These are phyloP conservation scores for Vitis hybrid DNA, from an alignment of 177 flowering plant species.

Conservation along the genomic window DNA sequence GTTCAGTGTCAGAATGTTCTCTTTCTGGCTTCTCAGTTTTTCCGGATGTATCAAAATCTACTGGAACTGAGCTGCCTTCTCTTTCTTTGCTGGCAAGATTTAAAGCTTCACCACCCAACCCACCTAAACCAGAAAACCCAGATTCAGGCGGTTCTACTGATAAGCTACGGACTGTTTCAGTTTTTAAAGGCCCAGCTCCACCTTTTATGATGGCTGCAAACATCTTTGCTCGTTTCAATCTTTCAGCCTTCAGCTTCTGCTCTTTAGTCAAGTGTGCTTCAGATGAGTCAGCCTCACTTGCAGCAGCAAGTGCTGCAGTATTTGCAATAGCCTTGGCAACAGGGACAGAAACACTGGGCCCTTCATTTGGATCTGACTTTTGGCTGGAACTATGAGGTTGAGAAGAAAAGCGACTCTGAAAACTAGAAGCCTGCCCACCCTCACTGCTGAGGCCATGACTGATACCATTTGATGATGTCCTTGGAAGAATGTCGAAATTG, in stretches of 20 bases:
- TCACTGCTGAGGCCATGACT: conserved; percentile 33
- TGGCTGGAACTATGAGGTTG: conserved; percentile 24
- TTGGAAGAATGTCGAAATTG: conserved; percentile 35
- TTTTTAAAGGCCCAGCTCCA: conserved; percentile 42
- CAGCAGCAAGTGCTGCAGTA: conserved; percentile 60
- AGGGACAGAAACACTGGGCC: conserved; percentile 31
- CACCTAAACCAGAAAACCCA: conserved; percentile 38
- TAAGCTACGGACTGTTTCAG: conserved; percentile 35
- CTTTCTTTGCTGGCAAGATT: conserved; percentile 36
- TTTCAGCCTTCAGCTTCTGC: conserved; percentile 86
- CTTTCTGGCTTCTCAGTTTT: conserved; percentile 28
- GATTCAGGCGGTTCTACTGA: conserved; percentile 55
- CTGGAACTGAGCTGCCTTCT: conserved; percentile 62
- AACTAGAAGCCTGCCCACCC: conserved; percentile 30
- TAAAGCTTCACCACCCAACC: conserved; percentile 30
- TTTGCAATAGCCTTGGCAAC: conserved; percentile 56
- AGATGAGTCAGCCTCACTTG: conserved; percentile 67
- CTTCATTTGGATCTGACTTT: conserved; percentile 28
- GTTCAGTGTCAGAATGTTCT: conserved; percentile 33
- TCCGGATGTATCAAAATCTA: conserved; percentile 27
- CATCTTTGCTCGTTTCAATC: conserved; percentile 91
- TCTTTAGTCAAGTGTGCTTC: conserved; percentile 69
- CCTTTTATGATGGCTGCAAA: conserved; percentile 77
- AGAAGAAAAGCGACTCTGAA: conserved; percentile 21
- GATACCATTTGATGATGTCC: conserved; percentile 31